phyloP scores from a whole-genome alignment of 176 grass and related monocot genomes.

The Rhynchospora pubera region DNA sequence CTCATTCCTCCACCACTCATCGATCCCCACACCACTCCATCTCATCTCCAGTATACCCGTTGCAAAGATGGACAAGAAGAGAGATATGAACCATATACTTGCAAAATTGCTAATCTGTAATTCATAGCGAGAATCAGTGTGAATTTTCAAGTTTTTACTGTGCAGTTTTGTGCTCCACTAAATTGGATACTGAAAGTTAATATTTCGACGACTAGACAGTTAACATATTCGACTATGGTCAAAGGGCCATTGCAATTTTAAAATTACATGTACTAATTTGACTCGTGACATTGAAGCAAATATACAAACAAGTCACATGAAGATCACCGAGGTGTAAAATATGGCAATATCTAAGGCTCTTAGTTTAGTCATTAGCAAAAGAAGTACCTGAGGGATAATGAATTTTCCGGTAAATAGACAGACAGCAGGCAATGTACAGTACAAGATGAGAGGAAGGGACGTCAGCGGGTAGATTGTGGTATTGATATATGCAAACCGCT shows the following conservation, averaged over 20 bases:
- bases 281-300: neutral
- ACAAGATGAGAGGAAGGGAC: constrained; percentile 63
- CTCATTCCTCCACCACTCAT: constrained; percentile 86
- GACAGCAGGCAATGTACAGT: constrained; percentile 71
- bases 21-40: constrained; percentile 79
- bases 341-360: neutral
- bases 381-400: constrained; percentile 78
- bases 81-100: constrained; percentile 82
- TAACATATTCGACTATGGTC: neutral
- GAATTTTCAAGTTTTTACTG: neutral
- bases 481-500: constrained; percentile 87
- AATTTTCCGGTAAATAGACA: constrained; percentile 92
- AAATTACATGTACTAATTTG: neutral
- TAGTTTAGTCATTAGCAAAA: neutral
- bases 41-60: constrained; percentile 85
- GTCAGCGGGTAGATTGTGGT: constrained; percentile 89
- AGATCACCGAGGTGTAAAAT: neutral
- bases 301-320: neutral
- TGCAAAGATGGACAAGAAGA: constrained; percentile 76
- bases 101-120: constrained; percentile 76
- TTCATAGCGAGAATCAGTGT: constrained; percentile 6
- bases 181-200: neutral
- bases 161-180: neutral
- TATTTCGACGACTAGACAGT: neutral
- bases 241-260: neutral